phyloP scores from a whole-genome alignment of 495 filamentous ascomycete genomes.

The Staphylotrichum longicolle region DNA sequence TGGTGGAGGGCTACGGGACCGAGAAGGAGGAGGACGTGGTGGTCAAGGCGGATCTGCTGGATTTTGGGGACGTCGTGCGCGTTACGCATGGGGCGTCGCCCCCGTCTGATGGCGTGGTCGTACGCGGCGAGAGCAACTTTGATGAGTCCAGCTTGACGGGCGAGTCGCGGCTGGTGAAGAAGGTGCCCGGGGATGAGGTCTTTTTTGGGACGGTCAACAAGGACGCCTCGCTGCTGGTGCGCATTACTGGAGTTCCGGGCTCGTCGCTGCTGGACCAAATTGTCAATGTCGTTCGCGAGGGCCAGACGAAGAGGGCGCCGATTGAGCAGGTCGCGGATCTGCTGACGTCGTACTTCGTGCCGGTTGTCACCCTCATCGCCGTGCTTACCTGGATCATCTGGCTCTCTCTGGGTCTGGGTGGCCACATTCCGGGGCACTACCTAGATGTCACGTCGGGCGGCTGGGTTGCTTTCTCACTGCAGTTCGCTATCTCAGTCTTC shows the following conservation, averaged over 20 bases:
- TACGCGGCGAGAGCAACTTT: constrained; percentile 65
- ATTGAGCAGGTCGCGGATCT: constrained; percentile 82
- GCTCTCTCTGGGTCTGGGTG: constrained; percentile 71
- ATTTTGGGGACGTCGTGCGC: constrained; percentile 76
- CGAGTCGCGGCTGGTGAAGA: constrained; percentile 75
- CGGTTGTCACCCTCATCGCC: constrained; percentile 75
- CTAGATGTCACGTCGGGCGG: constrained; percentile 65
- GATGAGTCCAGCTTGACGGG: constrained; percentile 91
- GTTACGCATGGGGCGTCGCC: constrained; percentile 80
- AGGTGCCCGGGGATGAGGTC: constrained; percentile 66
- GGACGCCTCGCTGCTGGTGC: constrained; percentile 64
- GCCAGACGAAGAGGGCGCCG: constrained; percentile 82
- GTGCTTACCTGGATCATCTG: constrained; percentile 81
- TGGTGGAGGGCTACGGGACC: constrained; percentile 52
- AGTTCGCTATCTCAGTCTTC: constrained; percentile 93
- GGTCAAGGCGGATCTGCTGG: constrained; percentile 70
- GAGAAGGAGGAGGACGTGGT: constrained; percentile 35
- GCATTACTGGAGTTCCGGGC: constrained; percentile 67
- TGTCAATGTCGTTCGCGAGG: constrained; percentile 84
- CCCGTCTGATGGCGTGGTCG: constrained; percentile 74
- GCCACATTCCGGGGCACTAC: constrained; percentile 63
- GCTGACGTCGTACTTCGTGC: constrained; percentile 86
- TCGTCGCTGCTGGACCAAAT: constrained; percentile 91
- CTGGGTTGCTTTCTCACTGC: constrained; percentile 83
- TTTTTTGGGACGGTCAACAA: constrained; percentile 87